Base-by-base conservation (phyloP, 1,139 yeast species). In the Hyphopichia fennica region DNA sequence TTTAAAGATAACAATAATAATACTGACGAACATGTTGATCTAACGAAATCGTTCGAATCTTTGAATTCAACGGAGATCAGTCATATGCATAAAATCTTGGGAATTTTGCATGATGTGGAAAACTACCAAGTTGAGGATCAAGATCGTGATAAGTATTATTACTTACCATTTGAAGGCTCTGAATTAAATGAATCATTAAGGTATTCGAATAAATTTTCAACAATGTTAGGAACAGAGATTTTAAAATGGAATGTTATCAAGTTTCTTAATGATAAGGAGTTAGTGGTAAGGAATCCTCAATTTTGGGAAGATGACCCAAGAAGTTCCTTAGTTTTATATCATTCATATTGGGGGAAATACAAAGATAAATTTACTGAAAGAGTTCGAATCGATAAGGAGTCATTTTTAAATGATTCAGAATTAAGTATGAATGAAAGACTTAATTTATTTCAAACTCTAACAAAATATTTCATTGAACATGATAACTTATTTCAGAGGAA, bases 21-120 rank as follows among this genome's bases (percentile, higher is more conserved):
- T 5, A 6, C 8, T 28, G 22, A 31, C 8, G 23, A 40, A 34
- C 16, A 23, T 14, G 29, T 39, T 18, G 45, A 45, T 37, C 37
- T 41, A 13, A 38, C 44, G 15, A 46, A 45, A 11, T 46, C 50
- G 3, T 41, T 45, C 35, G 52, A 47, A 29, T 33, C 49, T 8
- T 39, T 49, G 9, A 49, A 50, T 31, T 42, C 45, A 14, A 43
- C 46, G 16, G 47, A 55, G n/a, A 44, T 52, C 31, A 43, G 43
- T 28, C 45, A 56, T 15, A 54, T 56, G 60, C 53, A 51, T 35
- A 47, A 42, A 25, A 47, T 54, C n/a, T 38, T 53, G 16, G 43
- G 41, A 13, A 50, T 54, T 14, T 40, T 51, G 18, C 38, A 44
- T 19, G 44, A 47, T 29, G 51, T 48, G 11, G 47, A 44, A 37